Conservation (phyloP, 1,139 yeast genomes). For the Hyphopichia buzzinii region DNA sequence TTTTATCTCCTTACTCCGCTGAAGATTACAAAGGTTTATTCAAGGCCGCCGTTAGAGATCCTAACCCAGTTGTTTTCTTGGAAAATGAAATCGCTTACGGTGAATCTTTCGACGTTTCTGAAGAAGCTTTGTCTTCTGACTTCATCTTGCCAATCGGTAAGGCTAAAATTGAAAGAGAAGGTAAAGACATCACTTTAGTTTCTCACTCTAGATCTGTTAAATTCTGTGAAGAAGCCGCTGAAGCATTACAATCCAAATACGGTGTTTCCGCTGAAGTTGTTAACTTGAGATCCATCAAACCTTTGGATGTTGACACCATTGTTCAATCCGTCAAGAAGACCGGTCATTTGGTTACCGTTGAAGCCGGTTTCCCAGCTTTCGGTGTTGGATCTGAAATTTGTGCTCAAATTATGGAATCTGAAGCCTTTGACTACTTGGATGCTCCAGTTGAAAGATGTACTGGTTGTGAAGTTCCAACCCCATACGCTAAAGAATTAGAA, state of each 20-base stretch:
- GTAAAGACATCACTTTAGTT: slow-evolving; percentile 85
- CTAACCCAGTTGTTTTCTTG: slow-evolving; percentile 93
- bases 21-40: slow-evolving; percentile 95
- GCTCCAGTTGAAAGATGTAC: slow-evolving; percentile 99
- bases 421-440: slow-evolving; percentile 96
- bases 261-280: slow-evolving; percentile 92
- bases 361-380: slow-evolving; percentile 96
- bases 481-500: slow-evolving; percentile 95
- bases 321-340: slow-evolving; percentile 92
- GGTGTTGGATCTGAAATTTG: slow-evolving; percentile 98
- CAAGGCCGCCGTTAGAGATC: slow-evolving; percentile 97
- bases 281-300: slow-evolving; percentile 96
- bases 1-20: slow-evolving; percentile 89
- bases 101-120: slow-evolving; percentile 85
- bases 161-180: slow-evolving; percentile 93
- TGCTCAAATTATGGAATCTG: slow-evolving; percentile 98
- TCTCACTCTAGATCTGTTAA: slow-evolving; percentile 90
- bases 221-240: slow-evolving; percentile 88
- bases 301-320: slow-evolving; percentile 87
- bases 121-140: slow-evolving; percentile 86
- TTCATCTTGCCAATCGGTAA: slow-evolving; percentile 90
- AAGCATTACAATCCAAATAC: slow-evolving; percentile 73
- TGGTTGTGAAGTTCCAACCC: slow-evolving; percentile 99
- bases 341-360: slow-evolving; percentile 92
- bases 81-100: slow-evolving; percentile 96